phyloP scores from a whole-genome alignment of 352 stramenopile genomes.

The Phytophthora aleatoria region DNA sequence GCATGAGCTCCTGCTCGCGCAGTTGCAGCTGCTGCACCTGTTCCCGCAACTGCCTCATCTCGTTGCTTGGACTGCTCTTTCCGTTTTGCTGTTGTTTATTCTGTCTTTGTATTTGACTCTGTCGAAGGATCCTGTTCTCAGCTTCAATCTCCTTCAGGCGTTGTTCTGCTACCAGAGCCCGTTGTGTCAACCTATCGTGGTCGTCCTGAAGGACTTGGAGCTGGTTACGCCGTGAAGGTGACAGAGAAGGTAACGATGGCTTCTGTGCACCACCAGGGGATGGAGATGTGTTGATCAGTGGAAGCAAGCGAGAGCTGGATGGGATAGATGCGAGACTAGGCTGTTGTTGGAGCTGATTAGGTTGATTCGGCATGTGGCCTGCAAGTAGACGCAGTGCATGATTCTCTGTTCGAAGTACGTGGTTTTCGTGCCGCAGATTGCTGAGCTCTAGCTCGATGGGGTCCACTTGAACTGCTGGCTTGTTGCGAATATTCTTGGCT shows the following conservation, averaged over 20 bases:
- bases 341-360: conserved; percentile 11
- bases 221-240: conserved; percentile 46
- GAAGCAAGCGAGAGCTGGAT: conserved; percentile 40
- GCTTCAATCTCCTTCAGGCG: conserved; percentile 40
- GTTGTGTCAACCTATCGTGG: conserved; percentile 55
- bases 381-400: conserved; percentile 55
- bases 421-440: conserved; percentile 71
- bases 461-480: conserved; percentile 73
- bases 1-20: conserved; percentile 85
- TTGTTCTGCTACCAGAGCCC: conserved; percentile 32
- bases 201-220: conserved; percentile 64
- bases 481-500: conserved; percentile 88
- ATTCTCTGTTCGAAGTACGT: conserved; percentile 58
- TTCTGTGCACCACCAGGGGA: conserved; percentile 3
- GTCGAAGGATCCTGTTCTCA: conserved; percentile 54
- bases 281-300: conserved; percentile 19
- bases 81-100: not conserved
- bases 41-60: conserved; percentile 47
- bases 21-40: conserved; percentile 75
- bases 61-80: conserved; percentile 25
- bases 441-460: conserved; percentile 63
- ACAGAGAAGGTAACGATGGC: not conserved
- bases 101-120: conserved; percentile 7
- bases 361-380: conserved; percentile 1
- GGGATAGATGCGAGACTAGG: conserved; percentile 31